Evolutionary conservation across 495 filamentous ascomycete genomes (phyloP).

Genomic region (Penicillium atrosanguineum): DNA sequence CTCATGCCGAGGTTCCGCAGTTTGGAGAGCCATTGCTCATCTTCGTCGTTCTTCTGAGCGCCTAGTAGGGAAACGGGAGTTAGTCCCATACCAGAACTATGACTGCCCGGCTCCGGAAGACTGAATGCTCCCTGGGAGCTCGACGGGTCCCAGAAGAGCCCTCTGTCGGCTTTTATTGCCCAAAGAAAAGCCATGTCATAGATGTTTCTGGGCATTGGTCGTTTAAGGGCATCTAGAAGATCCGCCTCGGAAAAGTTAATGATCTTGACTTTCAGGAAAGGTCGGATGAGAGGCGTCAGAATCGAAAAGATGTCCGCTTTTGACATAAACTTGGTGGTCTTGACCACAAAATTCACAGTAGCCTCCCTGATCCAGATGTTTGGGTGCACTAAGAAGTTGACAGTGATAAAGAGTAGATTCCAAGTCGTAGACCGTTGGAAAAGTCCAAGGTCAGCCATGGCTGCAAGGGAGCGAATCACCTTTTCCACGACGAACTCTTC

Average conservation of each 20-base stretch:
- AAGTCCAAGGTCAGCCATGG: slow-evolving; percentile 83
- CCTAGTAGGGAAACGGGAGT: slow-evolving; percentile 31
- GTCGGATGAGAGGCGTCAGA: slow-evolving; percentile 70
- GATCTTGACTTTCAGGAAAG: slow-evolving; percentile 73
- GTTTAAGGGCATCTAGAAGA: slow-evolving; percentile 80
- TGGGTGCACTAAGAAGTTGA: slow-evolving; percentile 85
- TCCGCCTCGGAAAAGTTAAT: slow-evolving; percentile 65
- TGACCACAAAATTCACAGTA: slow-evolving; percentile 75
- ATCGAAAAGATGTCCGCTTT: slow-evolving; percentile 80
- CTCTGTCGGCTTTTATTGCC: slow-evolving; percentile 76
- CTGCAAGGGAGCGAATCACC: slow-evolving; percentile 83
- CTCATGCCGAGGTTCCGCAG: slow-evolving; percentile 81
- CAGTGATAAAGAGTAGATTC: slow-evolving; percentile 79
- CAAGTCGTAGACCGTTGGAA: slow-evolving; percentile 81
- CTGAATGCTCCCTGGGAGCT: slow-evolving; percentile 60
- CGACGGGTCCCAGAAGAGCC: slow-evolving; percentile 80
- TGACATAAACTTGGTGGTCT: slow-evolving; percentile 73
- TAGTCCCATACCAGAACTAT: slow-evolving; percentile 23
- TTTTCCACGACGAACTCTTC: slow-evolving; percentile 95
- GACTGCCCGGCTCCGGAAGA: slow-evolving; percentile 44
- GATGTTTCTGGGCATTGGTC: slow-evolving; percentile 71
- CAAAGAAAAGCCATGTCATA: slow-evolving; percentile 84
- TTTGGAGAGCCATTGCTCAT: slow-evolving; percentile 88
- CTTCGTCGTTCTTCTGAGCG: slow-evolving; percentile 78
- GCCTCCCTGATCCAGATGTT: slow-evolving; percentile 95